Conservation (phyloP, 2,329 filamentous ascomycete genomes). For the Fusarium sp. region DNA sequence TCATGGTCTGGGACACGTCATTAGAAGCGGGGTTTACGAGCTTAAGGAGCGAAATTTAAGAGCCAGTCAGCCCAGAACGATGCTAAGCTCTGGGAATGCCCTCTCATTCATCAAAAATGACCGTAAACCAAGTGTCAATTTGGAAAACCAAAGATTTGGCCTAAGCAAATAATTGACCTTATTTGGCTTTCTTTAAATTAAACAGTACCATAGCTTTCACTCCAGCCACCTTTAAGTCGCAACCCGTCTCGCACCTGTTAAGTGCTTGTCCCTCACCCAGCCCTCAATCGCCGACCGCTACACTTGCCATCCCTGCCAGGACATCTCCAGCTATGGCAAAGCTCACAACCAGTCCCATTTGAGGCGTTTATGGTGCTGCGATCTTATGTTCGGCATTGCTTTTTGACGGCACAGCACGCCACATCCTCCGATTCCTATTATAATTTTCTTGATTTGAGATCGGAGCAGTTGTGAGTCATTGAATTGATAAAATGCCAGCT, state of each 20-base stretch:
- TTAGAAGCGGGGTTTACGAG: too few species aligned
- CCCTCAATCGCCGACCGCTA: background rate
- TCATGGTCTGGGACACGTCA: background rate
- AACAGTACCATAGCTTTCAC: background rate
- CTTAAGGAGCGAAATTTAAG: too few species aligned
- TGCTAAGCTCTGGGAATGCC: too few species aligned
- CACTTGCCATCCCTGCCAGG: background rate
- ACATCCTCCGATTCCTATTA: background rate
- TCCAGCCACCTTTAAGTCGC: background rate
- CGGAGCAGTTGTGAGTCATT: too few species aligned
- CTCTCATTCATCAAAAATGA: background rate
- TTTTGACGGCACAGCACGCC: background rate
- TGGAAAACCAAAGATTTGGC: too few species aligned
- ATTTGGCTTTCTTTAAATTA: too few species aligned
- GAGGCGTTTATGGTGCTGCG: background rate
- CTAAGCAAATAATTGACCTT: too few species aligned
- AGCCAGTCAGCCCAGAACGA: too few species aligned
- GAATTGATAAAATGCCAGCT: too few species aligned
- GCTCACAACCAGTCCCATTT: background rate
- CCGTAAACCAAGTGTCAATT: background rate
- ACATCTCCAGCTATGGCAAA: too few species aligned
- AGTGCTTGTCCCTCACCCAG: background rate
- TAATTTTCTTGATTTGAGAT: fast-evolving
- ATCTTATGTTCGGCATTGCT: background rate
- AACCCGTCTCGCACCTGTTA: background rate